These are phyloP conservation scores for Beauveria asiatica DNA, from an alignment of 2,329 filamentous ascomycete species.

Conservation along the genomic window DNA sequence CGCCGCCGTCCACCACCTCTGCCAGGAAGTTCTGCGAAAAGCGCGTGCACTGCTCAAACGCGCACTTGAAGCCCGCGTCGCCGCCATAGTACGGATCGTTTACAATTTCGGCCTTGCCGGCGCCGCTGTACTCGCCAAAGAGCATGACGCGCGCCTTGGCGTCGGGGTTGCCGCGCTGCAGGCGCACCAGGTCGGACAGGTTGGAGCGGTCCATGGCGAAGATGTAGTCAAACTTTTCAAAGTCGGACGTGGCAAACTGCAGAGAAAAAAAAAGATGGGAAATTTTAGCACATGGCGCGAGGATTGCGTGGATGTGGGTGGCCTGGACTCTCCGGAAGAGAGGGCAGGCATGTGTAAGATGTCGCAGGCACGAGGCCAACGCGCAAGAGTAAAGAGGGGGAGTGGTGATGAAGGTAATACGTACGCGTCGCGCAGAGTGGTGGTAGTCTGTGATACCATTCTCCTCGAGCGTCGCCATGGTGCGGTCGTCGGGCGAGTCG, in stretches of 20 bases:
- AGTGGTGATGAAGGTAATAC: slow-evolving; percentile 10
- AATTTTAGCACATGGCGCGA: background rate
- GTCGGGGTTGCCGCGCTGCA: slow-evolving; percentile 49
- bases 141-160: slow-evolving; percentile 62
- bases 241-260: slow-evolving; percentile 57
- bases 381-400: background rate
- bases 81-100: slow-evolving; percentile 92
- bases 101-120: slow-evolving; percentile 59
- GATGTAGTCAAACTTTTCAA: slow-evolving; percentile 82
- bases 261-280: background rate
- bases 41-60: slow-evolving; percentile 74
- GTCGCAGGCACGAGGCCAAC: too few relatives aligned
- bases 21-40: slow-evolving; percentile 72
- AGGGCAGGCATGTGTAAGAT: too few relatives aligned
- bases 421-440: slow-evolving; percentile 68
- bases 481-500: slow-evolving; percentile 70
- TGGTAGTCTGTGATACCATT: slow-evolving; percentile 71
- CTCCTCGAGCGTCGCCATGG: slow-evolving; percentile 65
- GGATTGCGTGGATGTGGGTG: too few relatives aligned
- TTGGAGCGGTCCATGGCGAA: slow-evolving; percentile 91
- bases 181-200: slow-evolving; percentile 57
- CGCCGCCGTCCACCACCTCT: slow-evolving; percentile 33
- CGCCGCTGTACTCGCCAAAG: slow-evolving; percentile 75
- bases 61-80: slow-evolving; percentile 67
- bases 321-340: too few relatives aligned